Conservation (phyloP, 768 basidiomycete species). For the Vishniacozyma victoriae region DNA sequence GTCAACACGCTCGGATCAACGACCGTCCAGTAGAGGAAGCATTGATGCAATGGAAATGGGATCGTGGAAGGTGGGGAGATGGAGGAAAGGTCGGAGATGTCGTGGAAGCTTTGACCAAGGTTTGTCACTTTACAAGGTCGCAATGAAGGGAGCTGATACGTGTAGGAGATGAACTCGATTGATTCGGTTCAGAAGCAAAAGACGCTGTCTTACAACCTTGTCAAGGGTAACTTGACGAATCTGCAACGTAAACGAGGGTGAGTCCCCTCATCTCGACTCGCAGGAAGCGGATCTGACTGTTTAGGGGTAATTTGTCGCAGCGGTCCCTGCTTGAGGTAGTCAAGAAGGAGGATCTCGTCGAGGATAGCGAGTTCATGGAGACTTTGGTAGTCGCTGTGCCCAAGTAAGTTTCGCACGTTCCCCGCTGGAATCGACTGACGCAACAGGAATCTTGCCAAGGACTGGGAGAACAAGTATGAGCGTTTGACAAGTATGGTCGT, state of each 20-base stretch:
- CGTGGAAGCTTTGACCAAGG: constrained; percentile 78
- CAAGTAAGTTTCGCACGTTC: constrained; percentile 56
- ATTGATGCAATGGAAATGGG: constrained; percentile 84
- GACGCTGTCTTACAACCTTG: constrained; percentile 81
- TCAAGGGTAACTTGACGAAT: constrained; percentile 83
- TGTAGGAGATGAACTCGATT: constrained; percentile 85
- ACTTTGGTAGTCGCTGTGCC: constrained; percentile 89
- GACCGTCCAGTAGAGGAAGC: constrained; percentile 74
- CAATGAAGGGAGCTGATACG: neutral
- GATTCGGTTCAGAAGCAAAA: constrained; percentile 92
- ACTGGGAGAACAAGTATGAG: constrained; percentile 88
- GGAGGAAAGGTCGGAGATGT: constrained; percentile 77
- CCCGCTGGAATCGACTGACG: constrained; percentile 6
- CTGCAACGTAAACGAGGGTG: constrained; percentile 94
- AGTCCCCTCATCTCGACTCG: constrained; percentile 19
- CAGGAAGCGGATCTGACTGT: constrained; percentile 10
- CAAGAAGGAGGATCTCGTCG: constrained; percentile 69
- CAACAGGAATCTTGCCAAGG: constrained; percentile 67
- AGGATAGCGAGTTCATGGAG: constrained; percentile 89
- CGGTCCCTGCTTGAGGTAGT: constrained; percentile 81
- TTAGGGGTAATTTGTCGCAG: constrained; percentile 89
- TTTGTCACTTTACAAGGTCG: constrained; percentile 33
- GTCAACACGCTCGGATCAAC: constrained; percentile 50
- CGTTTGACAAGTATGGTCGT: constrained; percentile 82
- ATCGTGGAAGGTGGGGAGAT: constrained; percentile 79